Conservation (phyloP, 2,329 filamentous ascomycete species). For the Cladophialophora exuberans region DNA sequence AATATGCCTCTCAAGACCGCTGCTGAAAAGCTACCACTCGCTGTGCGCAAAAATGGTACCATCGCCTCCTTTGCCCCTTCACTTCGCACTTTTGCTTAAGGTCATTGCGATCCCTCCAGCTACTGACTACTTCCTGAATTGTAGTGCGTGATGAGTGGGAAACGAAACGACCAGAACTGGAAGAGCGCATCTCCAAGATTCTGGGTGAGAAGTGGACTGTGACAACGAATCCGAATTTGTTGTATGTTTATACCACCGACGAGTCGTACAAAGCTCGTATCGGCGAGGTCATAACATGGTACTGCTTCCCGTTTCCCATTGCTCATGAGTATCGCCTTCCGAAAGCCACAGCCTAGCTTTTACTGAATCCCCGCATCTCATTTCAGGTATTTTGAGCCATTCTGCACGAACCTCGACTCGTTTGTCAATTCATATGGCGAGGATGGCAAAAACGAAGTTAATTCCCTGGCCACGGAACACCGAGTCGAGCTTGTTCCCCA, state of each 20-base stretch:
- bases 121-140: background rate
- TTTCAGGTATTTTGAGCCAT: slow-evolving; percentile 17
- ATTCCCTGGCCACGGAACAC: slow-evolving; percentile 42
- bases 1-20: slow-evolving; percentile 11
- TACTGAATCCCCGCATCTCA: too few species aligned
- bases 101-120: too few species aligned
- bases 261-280: slow-evolving; percentile 49
- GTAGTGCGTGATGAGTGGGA: slow-evolving; percentile 60
- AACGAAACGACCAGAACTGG: slow-evolving; percentile 49
- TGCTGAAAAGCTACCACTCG: slow-evolving; percentile 24
- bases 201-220: slow-evolving; percentile 57
- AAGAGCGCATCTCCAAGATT: slow-evolving; percentile 49
- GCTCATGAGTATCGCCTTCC: too few species aligned
- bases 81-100: too few species aligned
- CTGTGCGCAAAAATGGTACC: slow-evolving; percentile 25
- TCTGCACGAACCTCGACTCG: slow-evolving; percentile 39
- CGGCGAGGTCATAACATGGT: slow-evolving; percentile 47
- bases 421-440: slow-evolving; percentile 45
- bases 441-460: slow-evolving; percentile 51
- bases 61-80: background rate
- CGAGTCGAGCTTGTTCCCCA: slow-evolving; percentile 11
- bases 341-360: too few species aligned
- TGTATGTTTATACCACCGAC: slow-evolving; percentile 41
- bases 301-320: slow-evolving; percentile 19
- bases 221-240: slow-evolving; percentile 50